These are phyloP conservation scores for Cordia subcordata DNA, from an alignment of 257 asterid genomes.

Conservation along the genomic window DNA sequence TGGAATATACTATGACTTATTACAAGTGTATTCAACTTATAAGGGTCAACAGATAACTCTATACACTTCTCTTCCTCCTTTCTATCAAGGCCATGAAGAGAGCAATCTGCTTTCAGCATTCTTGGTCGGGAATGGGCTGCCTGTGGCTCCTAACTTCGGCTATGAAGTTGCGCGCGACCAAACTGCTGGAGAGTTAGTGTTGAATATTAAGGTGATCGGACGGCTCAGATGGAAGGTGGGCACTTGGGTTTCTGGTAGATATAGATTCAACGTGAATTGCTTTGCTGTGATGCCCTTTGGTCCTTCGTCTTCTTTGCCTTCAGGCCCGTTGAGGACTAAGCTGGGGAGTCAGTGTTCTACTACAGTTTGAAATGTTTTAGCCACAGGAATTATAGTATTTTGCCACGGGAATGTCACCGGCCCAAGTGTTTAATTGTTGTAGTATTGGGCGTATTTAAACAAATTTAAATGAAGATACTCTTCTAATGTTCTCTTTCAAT, in stretches of 20 bases:
- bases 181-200: slow-evolving; percentile 38
- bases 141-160: slow-evolving; percentile 68
- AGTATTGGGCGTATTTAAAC: too few relatives aligned
- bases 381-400: too few relatives aligned
- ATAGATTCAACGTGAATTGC: slow-evolving; percentile 70
- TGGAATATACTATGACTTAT: background rate
- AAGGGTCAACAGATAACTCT: slow-evolving; percentile 2
- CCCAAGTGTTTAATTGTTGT: too few relatives aligned
- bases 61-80: slow-evolving; percentile 1
- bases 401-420: too few relatives aligned
- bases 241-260: slow-evolving; percentile 87
- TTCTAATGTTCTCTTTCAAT: too few relatives aligned
- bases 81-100: slow-evolving; percentile 77
- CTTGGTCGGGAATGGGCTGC: slow-evolving; percentile 50
- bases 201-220: slow-evolving; percentile 56
- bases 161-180: slow-evolving; percentile 63
- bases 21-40: slow-evolving; percentile 3
- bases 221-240: slow-evolving; percentile 87
- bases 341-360: slow-evolving; percentile 84
- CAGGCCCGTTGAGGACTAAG: slow-evolving; percentile 49
- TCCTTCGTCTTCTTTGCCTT: slow-evolving; percentile 33
- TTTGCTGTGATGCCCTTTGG: slow-evolving; percentile 61
- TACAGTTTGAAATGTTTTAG: slow-evolving; percentile 32
- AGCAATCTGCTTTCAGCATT: slow-evolving; percentile 53
- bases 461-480: too few relatives aligned